A percentile compares a stretch with the other conserved stretches of the same genome.
Conservation (phyloP, 306 rosid genomes). For the Castanea sativa region DNA sequence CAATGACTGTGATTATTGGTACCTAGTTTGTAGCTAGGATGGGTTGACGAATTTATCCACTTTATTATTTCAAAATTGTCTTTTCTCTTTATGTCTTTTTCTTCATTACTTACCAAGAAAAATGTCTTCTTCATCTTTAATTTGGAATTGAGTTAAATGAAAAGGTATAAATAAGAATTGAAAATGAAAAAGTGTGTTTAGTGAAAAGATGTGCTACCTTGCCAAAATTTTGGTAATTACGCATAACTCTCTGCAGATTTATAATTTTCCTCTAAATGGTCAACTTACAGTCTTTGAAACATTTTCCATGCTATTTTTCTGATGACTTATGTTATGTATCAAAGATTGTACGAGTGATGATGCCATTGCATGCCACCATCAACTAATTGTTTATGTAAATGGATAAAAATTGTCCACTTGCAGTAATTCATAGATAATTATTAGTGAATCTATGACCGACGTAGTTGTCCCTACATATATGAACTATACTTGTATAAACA, state of each 20-base stretch:
- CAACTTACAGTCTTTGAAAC: not conserved
- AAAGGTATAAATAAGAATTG: not conserved
- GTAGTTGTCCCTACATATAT: not conserved
- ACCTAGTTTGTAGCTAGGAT: constrained; percentile 16
- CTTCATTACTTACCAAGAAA: not conserved
- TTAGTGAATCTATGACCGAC: not conserved
- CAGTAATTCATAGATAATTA: not conserved
- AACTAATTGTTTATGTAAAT: not conserved
- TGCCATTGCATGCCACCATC: too few species aligned
- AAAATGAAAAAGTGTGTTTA: not conserved
- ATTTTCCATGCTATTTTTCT: not conserved
- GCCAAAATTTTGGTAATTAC: not conserved
- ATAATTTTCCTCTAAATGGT: not conserved
- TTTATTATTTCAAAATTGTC: constrained; percentile 3
- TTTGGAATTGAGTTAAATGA: not conserved
- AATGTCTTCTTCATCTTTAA: not conserved
- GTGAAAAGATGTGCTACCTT: not conserved
- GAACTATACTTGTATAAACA: not conserved
- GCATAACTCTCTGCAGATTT: not conserved
- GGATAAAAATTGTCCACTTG: not conserved
- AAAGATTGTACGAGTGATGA: too few species aligned
- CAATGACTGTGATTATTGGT: constrained; percentile 21
- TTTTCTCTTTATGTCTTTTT: not conserved
- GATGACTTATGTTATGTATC: not conserved
- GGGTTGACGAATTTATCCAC: constrained; percentile 24